Evolutionary conservation across 1,284 basidiomycete species (phyloP), one percentile per base, ranked within the genome.

Genomic region (Cutaneotrichosporon dermatis): DNA sequence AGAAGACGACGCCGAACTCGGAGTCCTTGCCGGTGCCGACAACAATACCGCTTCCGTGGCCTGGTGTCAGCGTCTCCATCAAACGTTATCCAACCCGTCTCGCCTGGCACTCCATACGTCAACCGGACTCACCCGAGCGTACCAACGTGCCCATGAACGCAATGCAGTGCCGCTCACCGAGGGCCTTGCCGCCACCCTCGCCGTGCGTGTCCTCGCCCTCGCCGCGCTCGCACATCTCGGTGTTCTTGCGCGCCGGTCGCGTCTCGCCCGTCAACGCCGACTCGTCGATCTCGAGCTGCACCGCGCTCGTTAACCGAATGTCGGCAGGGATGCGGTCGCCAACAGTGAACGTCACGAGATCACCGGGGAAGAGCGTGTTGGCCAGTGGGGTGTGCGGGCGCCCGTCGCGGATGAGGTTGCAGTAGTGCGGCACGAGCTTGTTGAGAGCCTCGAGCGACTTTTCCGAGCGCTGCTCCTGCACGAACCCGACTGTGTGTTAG

Each of bases 121-220:
- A n/a, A n/a, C n/a, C n/a, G n/a, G n/a, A n/a, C 83, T 67, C 60
- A 87, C 89, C 94, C 71, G 87, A 92, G 63, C 92, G 83, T n/a
- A 98, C 93, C 41, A 98, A 78, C 1, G 94, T 98, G 4, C 95
- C 95, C 95, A 99, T 97, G 73, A 93, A 96, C 2, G 86, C 95
- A 54, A 97, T 87, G 74, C 92, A 95, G 13, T 83, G 84, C 66
- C 95, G 81, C 68, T 98, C 94, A 8, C 90, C 90, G 51, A 98
- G 82, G 6, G 88, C 85, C 15, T 85, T 72, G 33, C 78, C 77
- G 4, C 77, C 85, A 1, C 84, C 81, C 64, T 86, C 85, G 12
- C 74, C 79, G 49, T 75, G 68, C 7, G 72, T 73, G 54, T 77
- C 77, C 51, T 75, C 72, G 2, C 69, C 73, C 57, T 71, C 65